Conservation (phyloP, 2,329 filamentous ascomycete genomes). For the Trichophyton simii region DNA sequence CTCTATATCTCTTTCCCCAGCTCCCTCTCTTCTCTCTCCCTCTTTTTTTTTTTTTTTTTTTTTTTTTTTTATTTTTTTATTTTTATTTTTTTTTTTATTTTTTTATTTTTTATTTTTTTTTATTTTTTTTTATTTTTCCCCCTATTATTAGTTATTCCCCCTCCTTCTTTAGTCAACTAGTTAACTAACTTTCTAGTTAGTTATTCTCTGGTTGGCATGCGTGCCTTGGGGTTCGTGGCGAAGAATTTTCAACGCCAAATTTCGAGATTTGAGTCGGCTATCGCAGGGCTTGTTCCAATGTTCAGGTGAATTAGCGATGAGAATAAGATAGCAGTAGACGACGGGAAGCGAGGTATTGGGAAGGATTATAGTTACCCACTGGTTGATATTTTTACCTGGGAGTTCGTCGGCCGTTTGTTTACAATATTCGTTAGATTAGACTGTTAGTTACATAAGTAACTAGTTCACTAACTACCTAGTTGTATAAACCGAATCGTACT, state of each 20-base stretch:
- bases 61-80: neutral
- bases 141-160: too few relatives aligned
- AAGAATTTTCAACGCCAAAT: neutral
- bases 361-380: neutral
- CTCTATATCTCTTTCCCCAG: too few relatives aligned
- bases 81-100: too few relatives aligned
- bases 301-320: neutral
- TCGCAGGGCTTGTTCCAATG: too few relatives aligned
- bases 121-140: too few relatives aligned
- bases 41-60: neutral
- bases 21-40: too few relatives aligned
- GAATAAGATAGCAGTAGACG: neutral
- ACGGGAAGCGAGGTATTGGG: neutral
- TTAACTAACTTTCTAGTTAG: neutral
- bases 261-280: too few relatives aligned
- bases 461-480: too few relatives aligned
- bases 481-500: too few relatives aligned
- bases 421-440: neutral
- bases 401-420: neutral
- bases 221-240: neutral
- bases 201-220: too few relatives aligned
- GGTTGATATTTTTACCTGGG: neutral
- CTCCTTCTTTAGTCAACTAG: too few relatives aligned
- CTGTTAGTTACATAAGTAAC: too few relatives aligned
- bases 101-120: neutral